Base-by-base conservation (phyloP, 768 basidiomycete species). In the Trametes elegans region DNA sequence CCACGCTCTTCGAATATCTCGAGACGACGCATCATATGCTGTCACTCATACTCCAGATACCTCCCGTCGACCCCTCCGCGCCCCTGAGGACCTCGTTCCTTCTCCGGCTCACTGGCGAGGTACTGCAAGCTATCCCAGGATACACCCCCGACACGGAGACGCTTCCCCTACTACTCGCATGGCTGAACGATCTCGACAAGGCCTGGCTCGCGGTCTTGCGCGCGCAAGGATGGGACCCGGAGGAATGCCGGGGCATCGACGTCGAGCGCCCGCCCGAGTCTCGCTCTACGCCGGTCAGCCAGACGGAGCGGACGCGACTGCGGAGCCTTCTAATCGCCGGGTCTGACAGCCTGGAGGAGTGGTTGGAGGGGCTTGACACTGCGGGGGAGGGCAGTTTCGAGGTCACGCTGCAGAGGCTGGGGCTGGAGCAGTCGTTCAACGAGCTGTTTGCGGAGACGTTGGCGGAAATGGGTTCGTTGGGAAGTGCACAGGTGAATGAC, bases 301-400 rank as follows among this genome's bases (percentile, higher is more conserved):
- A 86, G 62, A 92, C 90, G 5, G 90, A 91, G 59, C 70, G 81
- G 28, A 84, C 86, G 11, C 75, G 89, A n/a, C 66, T 91, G 23
- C 73, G 80, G 35, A 90, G 88, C 60, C 62, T 91, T 43, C 73
- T 91, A 27, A 70, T 88, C 3, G 73, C 76, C 0, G 86, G 84
- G 0, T 77, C 80, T 24, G 76, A 79, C 10, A 73, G 67, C 8
- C 64, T 92, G 39, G 89, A 90, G 60, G 87, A 87, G 58, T 92
- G 88, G 88, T 57, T 90, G 38, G 63, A 71, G 5, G 64, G 62
- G 26, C 63, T 68, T 47, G 68, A 60, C 3, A 65, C 64, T 5
- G 63, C 62, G 26, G 35, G 58, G 10, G 58, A 57, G 26, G 61
- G 47, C 11, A 68, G 69, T 35, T 62, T 73, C 48, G 65, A 69